Base-by-base conservation (phyloP, 2,329 filamentous ascomycete species). In the Myriosclerotinia curreyana region DNA sequence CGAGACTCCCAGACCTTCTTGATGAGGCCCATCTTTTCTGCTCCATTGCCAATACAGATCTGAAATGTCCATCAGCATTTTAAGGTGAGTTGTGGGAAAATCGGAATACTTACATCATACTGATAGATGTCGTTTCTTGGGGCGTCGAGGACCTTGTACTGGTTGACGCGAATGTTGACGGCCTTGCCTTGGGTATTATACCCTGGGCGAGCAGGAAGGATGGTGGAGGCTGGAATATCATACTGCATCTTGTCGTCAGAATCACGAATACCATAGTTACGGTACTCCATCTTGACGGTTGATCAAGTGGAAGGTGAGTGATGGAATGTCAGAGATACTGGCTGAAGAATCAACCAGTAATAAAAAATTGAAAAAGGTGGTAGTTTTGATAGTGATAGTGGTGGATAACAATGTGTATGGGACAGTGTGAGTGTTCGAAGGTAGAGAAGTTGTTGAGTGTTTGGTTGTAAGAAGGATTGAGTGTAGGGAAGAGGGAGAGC, bases 1-100 rank as follows among this genome's bases (percentile, higher is more conserved):
- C 82, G 78, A 0, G 87, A 89, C 1, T 84, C 77, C 91, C 92
- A 97, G 36, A 92, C 83, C 74, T 91, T 92, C 74, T 86, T 87
- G 71, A 92, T 82, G 5, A 95, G 79, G 5, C 83, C 83, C 4
- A 77, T 73, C 75, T 89, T 91, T 64, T 88, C 82, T 0, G 77
- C 78, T 11, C 86, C 86, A 1, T 82, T 85, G 2, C 86, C 84
- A 51, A 94, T 82, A 5, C 82, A 73, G 34, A 96, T 79, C 89
- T 92, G 59, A 38, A n/a, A 20, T 34, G 28, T 36, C 28, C 17
- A 58, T 69, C 52, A 69, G 46, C 56, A 20, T 50, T 17, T 38
- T 15, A 64, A 49, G 22, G 8, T 52, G 54, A 66, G 52, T 34
- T 15, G n/a, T 31, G 12, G 36, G 55, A 22, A 52, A 15, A 11